These are phyloP conservation scores for Lyophyllum semitale DNA, from an alignment of 768 basidiomycete genomes.

Conservation along the genomic window DNA sequence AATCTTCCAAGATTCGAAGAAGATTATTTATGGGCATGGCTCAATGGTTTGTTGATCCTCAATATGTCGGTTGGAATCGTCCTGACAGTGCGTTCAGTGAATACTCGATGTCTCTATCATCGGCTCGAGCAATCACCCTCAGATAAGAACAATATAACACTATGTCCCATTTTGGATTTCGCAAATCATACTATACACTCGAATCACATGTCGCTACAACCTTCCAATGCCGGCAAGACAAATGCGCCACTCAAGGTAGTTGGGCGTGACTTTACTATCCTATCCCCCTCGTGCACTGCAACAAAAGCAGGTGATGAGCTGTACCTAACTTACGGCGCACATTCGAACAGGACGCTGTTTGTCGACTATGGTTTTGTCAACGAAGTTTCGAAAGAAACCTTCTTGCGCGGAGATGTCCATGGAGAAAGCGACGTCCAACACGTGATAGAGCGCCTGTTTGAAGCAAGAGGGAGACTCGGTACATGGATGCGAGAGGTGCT, in stretches of 20 bases:
- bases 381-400: slow-evolving; percentile 25
- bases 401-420: slow-evolving; percentile 27
- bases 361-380: slow-evolving; percentile 90
- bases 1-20: slow-evolving; percentile 19
- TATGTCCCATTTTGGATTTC: slow-evolving; percentile 90
- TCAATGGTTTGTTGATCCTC: slow-evolving; percentile 63
- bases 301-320: slow-evolving; percentile 64
- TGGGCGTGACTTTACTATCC: slow-evolving; percentile 51
- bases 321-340: slow-evolving; percentile 76
- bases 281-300: slow-evolving; percentile 44
- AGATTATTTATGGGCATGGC: slow-evolving; percentile 88
- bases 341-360: slow-evolving; percentile 77
- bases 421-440: slow-evolving; percentile 69
- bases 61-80: not conserved
- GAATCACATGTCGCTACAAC: slow-evolving; percentile 45
- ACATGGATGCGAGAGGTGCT: slow-evolving; percentile 55
- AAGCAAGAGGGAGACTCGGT: slow-evolving; percentile 38
- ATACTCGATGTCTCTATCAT: slow-evolving; percentile 87
- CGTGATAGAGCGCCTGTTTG: slow-evolving; percentile 52
- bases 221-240: slow-evolving; percentile 37
- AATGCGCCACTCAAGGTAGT: slow-evolving; percentile 33
- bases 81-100: slow-evolving; percentile 52
- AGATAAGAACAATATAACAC: slow-evolving; percentile 76
- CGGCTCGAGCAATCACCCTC: slow-evolving; percentile 49
- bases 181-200: slow-evolving; percentile 68